These are phyloP conservation scores for Magnaporthiopsis rhizophila DNA, from an alignment of 2,329 filamentous ascomycete genomes.

Conservation along the genomic window DNA sequence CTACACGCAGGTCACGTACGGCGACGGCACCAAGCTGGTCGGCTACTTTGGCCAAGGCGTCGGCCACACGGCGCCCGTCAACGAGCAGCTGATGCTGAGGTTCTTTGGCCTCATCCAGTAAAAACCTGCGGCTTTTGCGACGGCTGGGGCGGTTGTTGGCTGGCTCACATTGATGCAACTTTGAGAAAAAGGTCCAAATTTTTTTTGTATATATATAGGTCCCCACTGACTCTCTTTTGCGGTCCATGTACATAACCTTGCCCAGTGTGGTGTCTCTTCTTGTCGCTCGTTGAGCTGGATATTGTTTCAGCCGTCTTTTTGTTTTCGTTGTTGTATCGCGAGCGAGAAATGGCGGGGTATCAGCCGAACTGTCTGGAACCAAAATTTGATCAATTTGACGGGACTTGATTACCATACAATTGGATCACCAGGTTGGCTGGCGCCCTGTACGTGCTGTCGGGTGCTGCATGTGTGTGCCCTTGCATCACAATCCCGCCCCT, in stretches of 20 bases:
- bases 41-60: constrained; percentile 21
- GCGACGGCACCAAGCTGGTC: constrained; percentile 21
- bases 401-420: not conserved
- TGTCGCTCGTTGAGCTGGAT: not conserved
- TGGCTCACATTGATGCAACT: not conserved
- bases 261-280: not conserved
- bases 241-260: not conserved
- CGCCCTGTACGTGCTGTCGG: too few relatives aligned
- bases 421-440: too few relatives aligned
- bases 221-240: too few relatives aligned
- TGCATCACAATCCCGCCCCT: too few relatives aligned
- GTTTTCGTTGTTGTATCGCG: not conserved
- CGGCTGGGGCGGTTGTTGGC: not conserved
- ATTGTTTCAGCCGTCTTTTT: not conserved
- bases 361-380: too few relatives aligned
- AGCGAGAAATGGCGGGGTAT: too few relatives aligned
- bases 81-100: constrained; percentile 18
- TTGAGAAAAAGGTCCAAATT: too few relatives aligned
- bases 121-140: not conserved
- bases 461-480: too few relatives aligned
- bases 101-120: constrained; percentile 18
- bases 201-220: not conserved
- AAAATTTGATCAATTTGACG: not conserved
- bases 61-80: constrained; percentile 21
- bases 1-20: constrained; percentile 31